Percentiles rank a stretch among this genome's conserved stretches.
These are phyloP conservation scores for Adiantum capillusveneris DNA, from an alignment of 75 land plant species.

Conservation along the genomic window DNA sequence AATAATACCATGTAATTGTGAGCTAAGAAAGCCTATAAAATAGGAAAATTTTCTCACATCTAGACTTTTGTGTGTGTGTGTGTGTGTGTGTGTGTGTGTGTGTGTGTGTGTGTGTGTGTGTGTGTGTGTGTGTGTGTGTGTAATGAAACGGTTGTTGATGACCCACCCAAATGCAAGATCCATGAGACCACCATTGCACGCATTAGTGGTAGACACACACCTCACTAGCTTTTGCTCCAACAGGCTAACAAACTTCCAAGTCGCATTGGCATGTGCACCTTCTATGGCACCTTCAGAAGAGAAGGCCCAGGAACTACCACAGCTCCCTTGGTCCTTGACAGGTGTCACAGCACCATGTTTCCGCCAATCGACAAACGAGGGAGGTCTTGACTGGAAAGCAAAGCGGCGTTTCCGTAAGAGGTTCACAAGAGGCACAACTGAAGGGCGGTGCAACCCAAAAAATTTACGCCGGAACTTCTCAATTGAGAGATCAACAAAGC, in stretches of 20 bases:
- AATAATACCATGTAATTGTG: too few species aligned
- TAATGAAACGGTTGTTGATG: too few species aligned
- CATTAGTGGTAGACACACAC: constrained; percentile 6
- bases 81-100: too few species aligned
- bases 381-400: constrained; percentile 5
- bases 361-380: constrained; percentile 3
- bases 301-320: constrained; percentile 22
- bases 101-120: too few species aligned
- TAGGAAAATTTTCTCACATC: too few species aligned
- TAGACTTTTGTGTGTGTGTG: too few species aligned
- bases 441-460: background rate
- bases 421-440: too few species aligned
- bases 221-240: constrained; percentile 22
- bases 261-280: constrained; percentile 1
- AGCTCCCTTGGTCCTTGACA: constrained; percentile 1
- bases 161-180: constrained; percentile 25
- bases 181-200: constrained; percentile 37
- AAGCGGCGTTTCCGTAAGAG: background rate
- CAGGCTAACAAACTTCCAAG: constrained; percentile 4
- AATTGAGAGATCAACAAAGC: constrained; percentile 24
- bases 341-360: constrained; percentile 6
- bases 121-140: too few species aligned
- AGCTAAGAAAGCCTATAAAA: too few species aligned
- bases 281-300: constrained; percentile 11
- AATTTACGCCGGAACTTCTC: constrained; percentile 14